phyloP scores from a whole-genome alignment of 2,329 filamentous ascomycete species.

The Aspergillus sp. region DNA sequence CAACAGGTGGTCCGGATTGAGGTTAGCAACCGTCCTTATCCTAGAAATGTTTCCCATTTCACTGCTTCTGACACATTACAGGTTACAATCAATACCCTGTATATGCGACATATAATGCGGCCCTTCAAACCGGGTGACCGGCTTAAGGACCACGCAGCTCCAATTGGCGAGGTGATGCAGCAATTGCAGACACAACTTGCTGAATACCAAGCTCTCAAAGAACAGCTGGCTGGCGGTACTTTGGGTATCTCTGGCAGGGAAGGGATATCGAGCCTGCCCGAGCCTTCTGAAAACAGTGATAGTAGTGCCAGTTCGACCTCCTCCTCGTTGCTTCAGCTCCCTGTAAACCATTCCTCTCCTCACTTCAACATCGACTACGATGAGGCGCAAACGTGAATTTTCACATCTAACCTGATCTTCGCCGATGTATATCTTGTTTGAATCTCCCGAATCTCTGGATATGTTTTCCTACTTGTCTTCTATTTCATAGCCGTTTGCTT shows the following conservation, averaged over 20 bases:
- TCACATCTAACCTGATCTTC: slow-evolving; percentile 5
- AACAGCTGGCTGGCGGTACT: slow-evolving; percentile 26
- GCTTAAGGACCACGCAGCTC: slow-evolving; percentile 65
- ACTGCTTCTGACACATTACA: slow-evolving; percentile 31
- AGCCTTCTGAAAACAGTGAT: slow-evolving; percentile 10
- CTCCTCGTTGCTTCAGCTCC: slow-evolving; percentile 22
- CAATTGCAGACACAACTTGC: slow-evolving; percentile 34
- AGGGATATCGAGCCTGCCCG: slow-evolving; percentile 8
- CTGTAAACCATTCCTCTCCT: slow-evolving; percentile 7
- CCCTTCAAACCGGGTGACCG: slow-evolving; percentile 56
- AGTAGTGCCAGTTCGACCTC: slow-evolving; percentile 17
- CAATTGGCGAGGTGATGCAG: slow-evolving; percentile 60
- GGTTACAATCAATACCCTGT: slow-evolving; percentile 73
- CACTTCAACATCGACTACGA: not conserved
- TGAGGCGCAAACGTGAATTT: not conserved
- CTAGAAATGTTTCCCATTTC: not conserved
- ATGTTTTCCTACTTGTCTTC: slow-evolving; percentile 4
- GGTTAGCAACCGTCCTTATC: slow-evolving; percentile 48
- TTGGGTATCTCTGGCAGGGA: slow-evolving; percentile 15
- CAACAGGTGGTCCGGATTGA: slow-evolving; percentile 95
- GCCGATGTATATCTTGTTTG: slow-evolving; percentile 1
- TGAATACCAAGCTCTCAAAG: slow-evolving; percentile 34
- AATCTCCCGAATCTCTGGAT: not conserved
- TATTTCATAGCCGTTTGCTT: slow-evolving; percentile 5
- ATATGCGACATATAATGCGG: slow-evolving; percentile 67